A percentile compares a stretch with the other conserved stretches of the same genome.
phyloP scores from a whole-genome alignment of 2,329 filamentous ascomycete genomes.

The Fusarium liriodendri region DNA sequence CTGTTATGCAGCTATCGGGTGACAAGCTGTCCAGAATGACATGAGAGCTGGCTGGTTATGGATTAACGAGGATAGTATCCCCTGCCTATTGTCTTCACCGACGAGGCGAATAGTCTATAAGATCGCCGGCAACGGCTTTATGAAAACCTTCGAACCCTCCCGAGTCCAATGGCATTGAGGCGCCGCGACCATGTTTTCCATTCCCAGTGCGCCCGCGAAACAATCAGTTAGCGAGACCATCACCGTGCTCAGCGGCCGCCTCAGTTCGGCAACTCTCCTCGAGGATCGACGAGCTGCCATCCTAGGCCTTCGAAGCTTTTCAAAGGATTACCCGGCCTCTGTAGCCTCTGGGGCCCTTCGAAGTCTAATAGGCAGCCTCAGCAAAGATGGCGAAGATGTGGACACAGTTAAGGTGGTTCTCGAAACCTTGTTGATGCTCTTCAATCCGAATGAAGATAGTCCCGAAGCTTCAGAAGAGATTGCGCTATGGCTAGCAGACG shows the following conservation, averaged over 20 bases:
- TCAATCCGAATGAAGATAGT: conserved; percentile 77
- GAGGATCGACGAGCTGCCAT: conserved; percentile 96
- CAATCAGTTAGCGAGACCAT: conserved; percentile 97
- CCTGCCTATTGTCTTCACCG: conserved; percentile 7
- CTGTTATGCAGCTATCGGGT: conserved; percentile 39
- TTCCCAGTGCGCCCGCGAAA: conserved; percentile 83
- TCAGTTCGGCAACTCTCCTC: conserved; percentile 89
- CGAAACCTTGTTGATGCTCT: conserved; percentile 95
- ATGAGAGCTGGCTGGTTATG: background rate
- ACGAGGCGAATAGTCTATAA: conserved; percentile 5
- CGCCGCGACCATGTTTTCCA: conserved; percentile 67
- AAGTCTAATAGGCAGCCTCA: conserved; percentile 85
- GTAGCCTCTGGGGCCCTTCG: conserved; percentile 94
- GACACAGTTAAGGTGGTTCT: conserved; percentile 96
- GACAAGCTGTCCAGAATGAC: conserved; percentile 41
- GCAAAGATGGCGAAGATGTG: conserved; percentile 91
- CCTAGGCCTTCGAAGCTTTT: conserved; percentile 91
- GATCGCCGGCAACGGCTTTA: conserved; percentile 25
- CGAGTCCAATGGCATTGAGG: conserved; percentile 47
- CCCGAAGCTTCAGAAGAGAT: conserved; percentile 97
- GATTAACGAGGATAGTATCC: conserved; percentile 28
- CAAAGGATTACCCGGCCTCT: conserved; percentile 94
- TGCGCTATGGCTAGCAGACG: conserved; percentile 93
- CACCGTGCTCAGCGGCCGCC: conserved; percentile 84
- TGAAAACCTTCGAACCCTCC: conserved; percentile 19